phyloP scores from a whole-genome alignment of 2,329 filamentous ascomycete genomes.

The Helminthosporium solani region DNA sequence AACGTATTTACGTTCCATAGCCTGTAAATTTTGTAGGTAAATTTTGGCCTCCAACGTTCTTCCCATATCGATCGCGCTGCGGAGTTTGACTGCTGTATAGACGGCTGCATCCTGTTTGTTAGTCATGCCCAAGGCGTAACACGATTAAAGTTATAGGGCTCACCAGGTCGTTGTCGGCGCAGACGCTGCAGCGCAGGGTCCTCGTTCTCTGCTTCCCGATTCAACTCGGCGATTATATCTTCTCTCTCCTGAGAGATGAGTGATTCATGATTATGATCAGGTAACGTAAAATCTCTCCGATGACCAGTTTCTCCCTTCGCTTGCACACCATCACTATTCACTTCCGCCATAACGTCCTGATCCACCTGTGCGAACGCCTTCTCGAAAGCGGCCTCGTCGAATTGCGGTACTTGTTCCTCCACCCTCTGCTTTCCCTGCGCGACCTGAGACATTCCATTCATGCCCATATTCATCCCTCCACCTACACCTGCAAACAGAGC shows the following conservation, averaged over 20 bases:
- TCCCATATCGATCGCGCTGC: conserved; percentile 35
- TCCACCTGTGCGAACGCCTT: conserved; percentile 54
- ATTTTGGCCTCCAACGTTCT: conserved; percentile 24
- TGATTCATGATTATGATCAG: not conserved
- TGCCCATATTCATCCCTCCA: not conserved
- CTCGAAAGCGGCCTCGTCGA: conserved; percentile 59
- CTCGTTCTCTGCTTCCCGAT: conserved; percentile 22
- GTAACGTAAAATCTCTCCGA: too few species aligned
- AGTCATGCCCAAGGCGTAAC: conserved; percentile 10
- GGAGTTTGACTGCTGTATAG: conserved; percentile 36
- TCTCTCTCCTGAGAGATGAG: too few species aligned
- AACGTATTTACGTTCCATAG: conserved; percentile 24
- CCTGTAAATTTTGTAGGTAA: conserved; percentile 28
- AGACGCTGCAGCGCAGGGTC: conserved; percentile 36
- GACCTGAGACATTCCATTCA: conserved; percentile 20
- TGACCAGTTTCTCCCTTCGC: conserved; percentile 10
- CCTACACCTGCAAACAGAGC: conserved; percentile 20
- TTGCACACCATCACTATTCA: conserved; percentile 16
- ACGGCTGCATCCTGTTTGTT: conserved; percentile 23
- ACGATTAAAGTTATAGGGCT: conserved; percentile 20
- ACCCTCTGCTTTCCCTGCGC: conserved; percentile 38
- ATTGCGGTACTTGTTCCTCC: conserved; percentile 43
- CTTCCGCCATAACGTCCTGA: conserved; percentile 40
- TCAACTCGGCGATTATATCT: too few species aligned
- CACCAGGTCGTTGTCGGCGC: conserved; percentile 37